Conservation (phyloP, 2,329 filamentous ascomycete species). For the Phoma herbarum region DNA sequence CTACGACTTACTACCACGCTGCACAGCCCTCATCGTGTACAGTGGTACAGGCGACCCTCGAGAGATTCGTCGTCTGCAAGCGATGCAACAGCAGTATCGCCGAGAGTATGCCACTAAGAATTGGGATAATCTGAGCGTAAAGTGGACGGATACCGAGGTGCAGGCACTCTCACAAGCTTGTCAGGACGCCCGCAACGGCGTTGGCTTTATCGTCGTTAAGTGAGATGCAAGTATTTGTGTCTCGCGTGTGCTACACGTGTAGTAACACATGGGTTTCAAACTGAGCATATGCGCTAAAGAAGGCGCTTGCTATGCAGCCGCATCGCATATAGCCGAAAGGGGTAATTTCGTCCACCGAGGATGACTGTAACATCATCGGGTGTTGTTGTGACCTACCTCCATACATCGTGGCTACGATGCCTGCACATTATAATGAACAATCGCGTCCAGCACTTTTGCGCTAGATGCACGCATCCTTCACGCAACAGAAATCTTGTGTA, state of each 20-base stretch:
- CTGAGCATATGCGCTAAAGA: conserved; percentile 28
- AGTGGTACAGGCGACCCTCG: conserved; percentile 70
- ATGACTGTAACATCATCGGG: neutral
- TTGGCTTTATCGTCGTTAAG: conserved; percentile 68
- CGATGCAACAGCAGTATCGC: conserved; percentile 64
- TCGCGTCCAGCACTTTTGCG: conserved; percentile 1
- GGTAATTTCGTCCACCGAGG: neutral
- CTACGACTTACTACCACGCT: conserved; percentile 64
- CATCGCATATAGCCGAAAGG: conserved; percentile 4
- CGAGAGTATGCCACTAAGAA: conserved; percentile 67
- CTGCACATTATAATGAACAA: neutral
- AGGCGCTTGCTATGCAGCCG: conserved; percentile 15
- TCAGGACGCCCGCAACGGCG: conserved; percentile 64
- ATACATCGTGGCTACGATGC: neutral
- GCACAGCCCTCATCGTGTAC: conserved; percentile 70
- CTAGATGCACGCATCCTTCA: neutral
- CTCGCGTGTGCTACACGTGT: conserved; percentile 36
- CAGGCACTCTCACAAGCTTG: conserved; percentile 66
- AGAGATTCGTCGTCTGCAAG: conserved; percentile 64
- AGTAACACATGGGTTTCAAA: conserved; percentile 39
- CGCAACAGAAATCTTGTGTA: neutral
- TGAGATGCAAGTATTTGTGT: conserved; percentile 48
- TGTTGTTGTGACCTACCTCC: neutral
- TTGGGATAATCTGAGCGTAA: conserved; percentile 69
- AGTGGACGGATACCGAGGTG: conserved; percentile 72